phyloP scores from a whole-genome alignment of 208 protist species.

The Leishmania mexicana region DNA sequence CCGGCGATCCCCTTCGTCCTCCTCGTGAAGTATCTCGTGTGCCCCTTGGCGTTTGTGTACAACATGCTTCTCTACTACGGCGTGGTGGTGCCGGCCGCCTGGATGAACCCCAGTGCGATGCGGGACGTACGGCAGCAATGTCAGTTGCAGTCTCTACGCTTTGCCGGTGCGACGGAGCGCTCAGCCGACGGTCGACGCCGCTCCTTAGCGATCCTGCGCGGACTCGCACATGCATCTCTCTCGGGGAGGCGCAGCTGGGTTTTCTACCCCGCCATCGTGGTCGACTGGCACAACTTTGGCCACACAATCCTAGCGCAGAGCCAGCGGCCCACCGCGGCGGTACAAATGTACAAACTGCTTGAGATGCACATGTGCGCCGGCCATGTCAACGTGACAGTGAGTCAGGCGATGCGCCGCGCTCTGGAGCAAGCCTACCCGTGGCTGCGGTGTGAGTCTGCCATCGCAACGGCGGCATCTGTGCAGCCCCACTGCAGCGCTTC shows the following conservation, averaged over 20 bases:
- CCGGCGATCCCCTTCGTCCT: conserved; percentile 83
- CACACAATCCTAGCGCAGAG: conserved; percentile 81
- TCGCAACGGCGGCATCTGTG: neutral
- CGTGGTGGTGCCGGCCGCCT: conserved; percentile 73
- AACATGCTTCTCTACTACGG: conserved; percentile 73
- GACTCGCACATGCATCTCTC: neutral
- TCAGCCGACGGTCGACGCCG: neutral
- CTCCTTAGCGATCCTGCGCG: neutral
- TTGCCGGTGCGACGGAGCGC: neutral
- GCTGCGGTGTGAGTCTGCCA: conserved; percentile 4
- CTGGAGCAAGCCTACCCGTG: conserved; percentile 28
- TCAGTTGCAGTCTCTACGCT: conserved; percentile 25
- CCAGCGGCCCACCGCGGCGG: conserved; percentile 45
- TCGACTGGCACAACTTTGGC: conserved; percentile 95
- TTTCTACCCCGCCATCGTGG: conserved; percentile 67
- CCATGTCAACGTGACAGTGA: conserved; percentile 83
- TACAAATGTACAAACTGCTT: conserved; percentile 69
- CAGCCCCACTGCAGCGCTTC: neutral
- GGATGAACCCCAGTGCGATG: conserved; percentile 61
- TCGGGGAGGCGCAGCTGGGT: conserved; percentile 22
- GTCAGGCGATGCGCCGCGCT: conserved; percentile 65
- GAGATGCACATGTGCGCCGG: conserved; percentile 70
- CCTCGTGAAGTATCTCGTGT: conserved; percentile 73
- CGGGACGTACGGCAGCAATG: conserved; percentile 55
- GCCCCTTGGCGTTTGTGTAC: conserved; percentile 56